Percentiles rank a stretch among this genome's conserved stretches.
These are phyloP conservation scores for Aspergillus taichungensis DNA, from an alignment of 495 filamentous ascomycete species.

Conservation along the genomic window DNA sequence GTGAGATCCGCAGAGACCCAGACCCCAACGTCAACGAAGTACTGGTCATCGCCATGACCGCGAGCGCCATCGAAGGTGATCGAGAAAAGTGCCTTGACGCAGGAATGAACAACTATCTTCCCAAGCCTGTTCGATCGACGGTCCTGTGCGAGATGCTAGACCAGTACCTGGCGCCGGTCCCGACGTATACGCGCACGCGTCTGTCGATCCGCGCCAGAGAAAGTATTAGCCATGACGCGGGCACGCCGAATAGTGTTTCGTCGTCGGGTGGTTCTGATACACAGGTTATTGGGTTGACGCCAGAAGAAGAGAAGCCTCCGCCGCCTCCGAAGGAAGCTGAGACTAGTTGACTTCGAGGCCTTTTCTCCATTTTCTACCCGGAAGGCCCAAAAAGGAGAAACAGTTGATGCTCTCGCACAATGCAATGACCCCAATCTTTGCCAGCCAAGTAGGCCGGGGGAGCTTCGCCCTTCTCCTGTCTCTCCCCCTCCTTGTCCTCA, in stretches of 20 bases:
- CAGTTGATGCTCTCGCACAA: not conserved
- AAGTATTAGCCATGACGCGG: constrained; percentile 24
- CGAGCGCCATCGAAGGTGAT: constrained; percentile 83
- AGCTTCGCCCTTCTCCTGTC: not conserved
- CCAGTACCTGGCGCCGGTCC: constrained; percentile 51
- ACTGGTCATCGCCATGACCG: constrained; percentile 89
- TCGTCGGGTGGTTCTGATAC: constrained; percentile 24
- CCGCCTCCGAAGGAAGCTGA: constrained; percentile 12
- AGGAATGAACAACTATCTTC: constrained; percentile 93
- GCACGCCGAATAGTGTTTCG: constrained; percentile 28
- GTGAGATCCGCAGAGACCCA: constrained; percentile 63
- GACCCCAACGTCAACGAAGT: constrained; percentile 66
- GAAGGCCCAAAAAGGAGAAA: not conserved
- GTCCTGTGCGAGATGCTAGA: constrained; percentile 70
- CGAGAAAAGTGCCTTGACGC: constrained; percentile 85
- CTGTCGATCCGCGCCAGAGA: constrained; percentile 27
- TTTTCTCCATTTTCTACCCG: not conserved
- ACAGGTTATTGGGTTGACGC: constrained; percentile 12
- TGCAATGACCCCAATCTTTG: not conserved
- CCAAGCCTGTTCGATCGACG: constrained; percentile 74
- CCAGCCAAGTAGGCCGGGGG: not conserved
- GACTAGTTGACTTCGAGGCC: not conserved
- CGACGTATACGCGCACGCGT: constrained; percentile 31
- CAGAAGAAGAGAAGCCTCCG: constrained; percentile 19
- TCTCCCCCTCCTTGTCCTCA: not conserved